Evolutionary conservation across 2,329 filamentous ascomycete genomes (phyloP).

Genomic region (Beauveria sp.): DNA sequence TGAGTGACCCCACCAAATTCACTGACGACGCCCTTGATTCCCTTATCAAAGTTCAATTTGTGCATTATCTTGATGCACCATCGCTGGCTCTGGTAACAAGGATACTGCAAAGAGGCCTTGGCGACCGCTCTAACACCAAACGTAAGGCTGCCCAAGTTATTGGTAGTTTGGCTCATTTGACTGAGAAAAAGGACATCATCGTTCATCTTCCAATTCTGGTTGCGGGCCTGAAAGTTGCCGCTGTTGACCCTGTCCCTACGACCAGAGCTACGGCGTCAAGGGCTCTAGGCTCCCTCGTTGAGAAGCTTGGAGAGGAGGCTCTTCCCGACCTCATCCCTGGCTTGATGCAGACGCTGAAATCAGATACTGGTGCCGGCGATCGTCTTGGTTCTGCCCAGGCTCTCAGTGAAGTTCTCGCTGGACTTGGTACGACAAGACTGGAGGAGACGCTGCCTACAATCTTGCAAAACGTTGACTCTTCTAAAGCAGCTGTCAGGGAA

Average conservation of each 20-base stretch:
- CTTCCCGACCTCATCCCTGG: constrained; percentile 94
- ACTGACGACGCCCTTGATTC: constrained; percentile 91
- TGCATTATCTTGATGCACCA: constrained; percentile 96
- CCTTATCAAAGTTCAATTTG: constrained; percentile 95
- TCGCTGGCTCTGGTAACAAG: constrained; percentile 91
- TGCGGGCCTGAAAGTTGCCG: constrained; percentile 77
- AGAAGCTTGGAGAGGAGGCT: constrained; percentile 95
- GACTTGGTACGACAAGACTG: constrained; percentile 81
- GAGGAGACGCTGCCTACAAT: constrained; percentile 97
- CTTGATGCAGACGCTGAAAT: constrained; percentile 95
- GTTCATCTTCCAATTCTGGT: constrained; percentile 88
- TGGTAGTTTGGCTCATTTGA: constrained; percentile 92
- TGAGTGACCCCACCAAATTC: constrained; percentile 95
- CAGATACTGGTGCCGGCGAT: constrained; percentile 92
- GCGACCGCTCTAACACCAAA: constrained; percentile 89
- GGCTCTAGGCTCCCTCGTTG: constrained; percentile 89
- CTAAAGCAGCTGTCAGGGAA: constrained; percentile 84
- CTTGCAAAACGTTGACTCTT: constrained; percentile 87
- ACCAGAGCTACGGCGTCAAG: constrained; percentile 95
- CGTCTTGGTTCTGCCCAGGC: constrained; percentile 93
- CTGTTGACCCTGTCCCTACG: constrained; percentile 92
- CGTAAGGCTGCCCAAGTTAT: constrained; percentile 96
- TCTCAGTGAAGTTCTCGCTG: constrained; percentile 90
- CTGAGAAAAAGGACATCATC: constrained; percentile 88
- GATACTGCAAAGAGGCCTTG: constrained; percentile 86